Evolutionary conservation across 148 eudicot species (phyloP).

Genomic region (Rhododendron williamsianum): DNA sequence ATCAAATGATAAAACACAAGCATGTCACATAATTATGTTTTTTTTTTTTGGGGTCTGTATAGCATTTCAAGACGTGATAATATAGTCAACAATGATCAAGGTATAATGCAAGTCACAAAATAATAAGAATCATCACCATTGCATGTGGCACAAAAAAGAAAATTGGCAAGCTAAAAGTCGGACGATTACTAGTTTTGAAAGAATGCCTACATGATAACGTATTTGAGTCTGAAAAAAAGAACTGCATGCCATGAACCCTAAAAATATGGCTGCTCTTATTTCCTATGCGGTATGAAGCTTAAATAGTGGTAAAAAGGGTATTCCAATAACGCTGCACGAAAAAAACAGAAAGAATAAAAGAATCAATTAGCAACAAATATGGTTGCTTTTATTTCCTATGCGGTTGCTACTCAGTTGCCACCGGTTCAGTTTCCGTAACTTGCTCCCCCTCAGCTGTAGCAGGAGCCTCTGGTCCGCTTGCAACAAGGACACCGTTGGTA

Average conservation of each 20-base stretch:
- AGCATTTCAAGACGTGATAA: too few relatives aligned
- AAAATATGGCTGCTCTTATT: conserved; percentile 15
- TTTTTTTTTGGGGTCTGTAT: too few relatives aligned
- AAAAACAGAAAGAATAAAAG: not conserved
- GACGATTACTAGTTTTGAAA: not conserved
- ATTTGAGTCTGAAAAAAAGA: not conserved
- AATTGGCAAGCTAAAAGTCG: not conserved
- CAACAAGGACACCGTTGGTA: not conserved
- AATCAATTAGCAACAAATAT: not conserved
- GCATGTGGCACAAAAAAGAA: not conserved
- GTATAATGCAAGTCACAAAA: too few relatives aligned
- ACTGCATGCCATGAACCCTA: not conserved
- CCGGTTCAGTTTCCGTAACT: conserved; percentile 14
- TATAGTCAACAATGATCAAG: too few relatives aligned
- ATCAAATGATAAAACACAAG: too few relatives aligned
- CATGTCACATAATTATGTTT: too few relatives aligned
- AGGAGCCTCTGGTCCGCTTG: conserved; percentile 13
- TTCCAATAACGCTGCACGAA: not conserved
- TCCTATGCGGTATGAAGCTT: not conserved
- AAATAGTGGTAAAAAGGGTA: not conserved
- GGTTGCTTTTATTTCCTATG: not conserved
- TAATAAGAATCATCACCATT: not conserved
- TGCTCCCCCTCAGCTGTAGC: conserved; percentile 13
- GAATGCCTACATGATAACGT: not conserved
- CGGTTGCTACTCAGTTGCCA: conserved; percentile 2